Base-by-base conservation (phyloP, 257 asterid genomes). In the Solanum gracilifrons region DNA sequence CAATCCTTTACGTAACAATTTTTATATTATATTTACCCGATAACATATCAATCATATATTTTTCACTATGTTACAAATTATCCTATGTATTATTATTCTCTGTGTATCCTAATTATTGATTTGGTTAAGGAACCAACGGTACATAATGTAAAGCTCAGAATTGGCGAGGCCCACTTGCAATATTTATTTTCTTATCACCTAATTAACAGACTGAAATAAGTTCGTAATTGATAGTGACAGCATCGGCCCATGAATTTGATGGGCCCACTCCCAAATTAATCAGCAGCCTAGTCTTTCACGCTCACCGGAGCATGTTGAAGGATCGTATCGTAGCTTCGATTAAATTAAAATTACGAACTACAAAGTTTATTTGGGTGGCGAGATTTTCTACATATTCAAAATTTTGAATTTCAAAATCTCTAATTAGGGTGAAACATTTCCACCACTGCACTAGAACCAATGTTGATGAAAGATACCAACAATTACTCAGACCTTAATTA, bases 41-140 rank as follows among this genome's bases (percentile, higher is more conserved):
- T 7, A 25, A 37, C 10, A 75, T 31, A 71, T 20, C 27, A 41
- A 13, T 41, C 5, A 3, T 25, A 27, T 13, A 41, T 41, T 41
- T 13, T 25, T 77, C 36, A 41, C 25, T 25, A 46, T 25, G 25
- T 15, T 41, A 25, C 64, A 41, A 77, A 15, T 77, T 41, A 6
- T 32, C 15, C 1, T 18, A 72, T 75, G 20, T n/a, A 18, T 37
- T 23, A 76, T 76, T 7, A 77, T n/a, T 76, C 13, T 6, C 1
- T 36, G 10, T 5, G 13, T 23, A 23, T 23, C 71, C 5, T 71
- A 31, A 71, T 71, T 15, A 71, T 35, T 74, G 82, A 35, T 27
- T 80, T 82, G 29, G 21, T 55, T n/a, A 68, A 64, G 87, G 84
- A 46, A 76, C 55, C 23, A 87, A 89, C 89, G 92, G 91, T 36